Conservation (phyloP, 2,329 filamentous ascomycete species). For the Fusarium brachygibbosum region DNA sequence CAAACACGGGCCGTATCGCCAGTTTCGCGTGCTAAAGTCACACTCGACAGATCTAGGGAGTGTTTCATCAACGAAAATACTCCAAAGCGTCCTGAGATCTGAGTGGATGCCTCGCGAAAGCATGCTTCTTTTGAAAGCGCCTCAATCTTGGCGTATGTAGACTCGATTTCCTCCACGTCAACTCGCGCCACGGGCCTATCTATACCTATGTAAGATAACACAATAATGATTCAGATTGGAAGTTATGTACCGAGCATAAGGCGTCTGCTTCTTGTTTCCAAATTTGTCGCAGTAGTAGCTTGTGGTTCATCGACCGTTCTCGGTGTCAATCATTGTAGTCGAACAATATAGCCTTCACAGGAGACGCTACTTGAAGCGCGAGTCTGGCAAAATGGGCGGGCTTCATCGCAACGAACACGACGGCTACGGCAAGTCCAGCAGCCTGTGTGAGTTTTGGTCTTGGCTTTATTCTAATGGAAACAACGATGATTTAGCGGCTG, state of each 20-base stretch:
- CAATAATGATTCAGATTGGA: neutral
- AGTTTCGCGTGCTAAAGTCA: neutral
- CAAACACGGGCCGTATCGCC: neutral
- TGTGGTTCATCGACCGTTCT: neutral
- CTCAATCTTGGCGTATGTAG: too few relatives aligned
- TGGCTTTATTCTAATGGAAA: neutral
- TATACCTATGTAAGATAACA: neutral
- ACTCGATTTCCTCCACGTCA: neutral
- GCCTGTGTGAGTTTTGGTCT: neutral
- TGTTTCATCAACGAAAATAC: neutral
- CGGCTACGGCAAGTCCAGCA: neutral
- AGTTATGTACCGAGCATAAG: neutral
- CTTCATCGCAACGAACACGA: neutral
- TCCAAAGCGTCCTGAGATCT: neutral
- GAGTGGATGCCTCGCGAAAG: neutral
- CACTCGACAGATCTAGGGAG: too few relatives aligned
- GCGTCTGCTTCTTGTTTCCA: neutral
- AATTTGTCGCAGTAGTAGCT: too few relatives aligned
- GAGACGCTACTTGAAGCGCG: neutral
- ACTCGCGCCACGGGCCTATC: neutral
- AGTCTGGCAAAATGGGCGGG: neutral
- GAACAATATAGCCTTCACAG: neutral
- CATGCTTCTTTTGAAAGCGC: neutral
- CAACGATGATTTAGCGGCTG: too few relatives aligned
- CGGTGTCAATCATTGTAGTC: neutral